Evolutionary conservation across 352 stramenopile species (phyloP).

Genomic region (Phytophthora nicotianae): DNA sequence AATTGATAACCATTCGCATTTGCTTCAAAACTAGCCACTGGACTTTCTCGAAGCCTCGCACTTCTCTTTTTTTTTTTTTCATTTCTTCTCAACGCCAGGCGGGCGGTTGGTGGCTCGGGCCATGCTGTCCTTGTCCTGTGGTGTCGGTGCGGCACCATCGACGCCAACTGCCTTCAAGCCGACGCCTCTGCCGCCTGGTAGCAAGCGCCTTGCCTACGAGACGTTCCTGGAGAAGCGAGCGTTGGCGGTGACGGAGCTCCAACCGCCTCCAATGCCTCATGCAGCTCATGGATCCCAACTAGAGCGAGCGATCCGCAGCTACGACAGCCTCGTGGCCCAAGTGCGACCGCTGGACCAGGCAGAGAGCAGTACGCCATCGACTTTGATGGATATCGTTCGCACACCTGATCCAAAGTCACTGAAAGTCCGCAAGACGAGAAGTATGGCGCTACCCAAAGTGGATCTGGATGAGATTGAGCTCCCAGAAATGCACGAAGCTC

Average conservation of each 20-base stretch:
- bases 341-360: conserved; percentile 21
- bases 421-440: conserved; percentile 27
- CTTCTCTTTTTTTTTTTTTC: conserved; percentile 21
- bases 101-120: conserved; percentile 1
- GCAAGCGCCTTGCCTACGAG: conserved; percentile 37
- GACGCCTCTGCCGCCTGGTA: background rate
- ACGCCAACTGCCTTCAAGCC: conserved; percentile 26
- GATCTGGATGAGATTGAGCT: conserved; percentile 69
- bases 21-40: background rate
- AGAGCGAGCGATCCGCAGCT: conserved; percentile 29
- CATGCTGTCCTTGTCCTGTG: conserved; percentile 38
- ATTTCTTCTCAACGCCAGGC: conserved; percentile 7
- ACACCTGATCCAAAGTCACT: conserved; percentile 19
- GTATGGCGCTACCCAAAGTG: conserved; percentile 22
- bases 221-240: conserved; percentile 38
- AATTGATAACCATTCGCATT: background rate
- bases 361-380: conserved; percentile 1
- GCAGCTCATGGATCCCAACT: conserved; percentile 8
- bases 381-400: conserved; percentile 34
- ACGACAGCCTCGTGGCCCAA: conserved; percentile 30
- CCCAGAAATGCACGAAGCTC: conserved; percentile 63
- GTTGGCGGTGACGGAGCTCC: conserved; percentile 3
- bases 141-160: conserved; percentile 15
- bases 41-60: conserved; percentile 26
- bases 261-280: conserved; percentile 6